Conservation (phyloP, 2,329 filamentous ascomycete genomes). For the Microcyclospora pomicola region DNA sequence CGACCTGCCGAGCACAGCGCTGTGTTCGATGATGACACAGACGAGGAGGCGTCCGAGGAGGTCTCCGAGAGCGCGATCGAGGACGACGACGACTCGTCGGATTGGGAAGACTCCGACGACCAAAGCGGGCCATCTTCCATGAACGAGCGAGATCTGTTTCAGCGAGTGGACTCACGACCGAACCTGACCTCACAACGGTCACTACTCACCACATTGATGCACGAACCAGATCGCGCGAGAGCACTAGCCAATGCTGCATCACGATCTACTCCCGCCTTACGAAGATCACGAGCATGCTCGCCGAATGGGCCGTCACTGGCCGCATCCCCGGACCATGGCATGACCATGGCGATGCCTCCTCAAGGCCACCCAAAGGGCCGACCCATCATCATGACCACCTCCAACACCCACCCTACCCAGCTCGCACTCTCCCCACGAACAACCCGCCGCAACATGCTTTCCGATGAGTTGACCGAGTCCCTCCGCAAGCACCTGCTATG, state of each 20-base stretch:
- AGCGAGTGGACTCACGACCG: slow-evolving; percentile 75
- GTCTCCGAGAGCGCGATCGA: slow-evolving; percentile 74
- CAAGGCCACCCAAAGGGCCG: slow-evolving; percentile 47
- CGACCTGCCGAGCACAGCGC: slow-evolving; percentile 36
- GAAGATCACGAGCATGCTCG: slow-evolving; percentile 49
- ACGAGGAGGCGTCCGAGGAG: slow-evolving; percentile 41
- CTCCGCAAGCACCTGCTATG: slow-evolving; percentile 82
- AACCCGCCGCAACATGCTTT: slow-evolving; percentile 87
- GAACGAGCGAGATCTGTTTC: slow-evolving; percentile 61
- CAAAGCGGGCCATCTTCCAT: slow-evolving; percentile 74
- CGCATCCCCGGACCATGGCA: slow-evolving; percentile 32
- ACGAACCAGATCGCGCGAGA: slow-evolving; percentile 59
- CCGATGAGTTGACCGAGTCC: slow-evolving; percentile 85
- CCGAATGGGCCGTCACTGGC: slow-evolving; percentile 55
- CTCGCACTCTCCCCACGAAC: slow-evolving; percentile 73
- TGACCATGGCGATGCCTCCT: slow-evolving; percentile 14
- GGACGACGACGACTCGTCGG: slow-evolving; percentile 33
- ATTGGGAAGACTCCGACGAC: slow-evolving; percentile 49
- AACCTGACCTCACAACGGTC: slow-evolving; percentile 78
- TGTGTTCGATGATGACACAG: slow-evolving; percentile 41
- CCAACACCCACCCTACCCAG: slow-evolving; percentile 44
- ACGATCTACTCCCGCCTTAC: slow-evolving; percentile 39
- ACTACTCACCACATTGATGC: slow-evolving; percentile 78
- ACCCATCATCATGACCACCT: slow-evolving; percentile 62
- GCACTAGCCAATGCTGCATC: slow-evolving; percentile 55